Evolutionary conservation across 2,329 filamentous ascomycete species (phyloP).

Genomic region (Trichophyton equinum): DNA sequence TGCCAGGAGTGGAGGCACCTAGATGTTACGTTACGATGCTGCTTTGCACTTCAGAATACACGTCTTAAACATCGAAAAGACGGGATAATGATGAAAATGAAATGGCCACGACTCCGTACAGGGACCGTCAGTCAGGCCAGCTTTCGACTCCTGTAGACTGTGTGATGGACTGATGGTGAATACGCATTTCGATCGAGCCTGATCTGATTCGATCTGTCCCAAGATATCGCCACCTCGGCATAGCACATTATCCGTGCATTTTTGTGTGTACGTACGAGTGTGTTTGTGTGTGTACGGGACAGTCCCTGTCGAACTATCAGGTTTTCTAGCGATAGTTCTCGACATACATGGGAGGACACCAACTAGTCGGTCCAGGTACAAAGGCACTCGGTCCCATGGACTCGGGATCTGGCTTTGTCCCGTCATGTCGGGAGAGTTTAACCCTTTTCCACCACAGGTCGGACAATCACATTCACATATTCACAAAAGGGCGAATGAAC

Average conservation of each 20-base stretch:
- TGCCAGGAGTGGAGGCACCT: not conserved
- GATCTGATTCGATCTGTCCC: not conserved
- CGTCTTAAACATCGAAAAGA: not conserved
- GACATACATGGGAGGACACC: not conserved
- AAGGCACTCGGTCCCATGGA: constrained; percentile 1
- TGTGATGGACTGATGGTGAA: not conserved
- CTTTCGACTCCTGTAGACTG: not conserved
- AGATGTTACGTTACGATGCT: not conserved
- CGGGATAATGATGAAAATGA: no score
- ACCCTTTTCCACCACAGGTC: not conserved
- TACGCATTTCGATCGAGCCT: not conserved
- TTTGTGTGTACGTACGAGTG: not conserved
- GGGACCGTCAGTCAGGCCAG: no score
- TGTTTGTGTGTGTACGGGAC: not conserved
- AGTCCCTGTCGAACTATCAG: not conserved
- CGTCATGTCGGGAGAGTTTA: not conserved
- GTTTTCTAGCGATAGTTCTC: not conserved
- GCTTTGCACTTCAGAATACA: not conserved
- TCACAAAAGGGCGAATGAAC: not conserved
- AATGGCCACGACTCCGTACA: no score
- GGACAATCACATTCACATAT: not conserved
- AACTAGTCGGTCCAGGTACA: not conserved
- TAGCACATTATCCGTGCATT: not conserved
- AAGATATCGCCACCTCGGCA: not conserved
- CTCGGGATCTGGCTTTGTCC: not conserved